Evolutionary conservation across 208 protist species (phyloP).

Genomic region (Crithidia thermophila): DNA sequence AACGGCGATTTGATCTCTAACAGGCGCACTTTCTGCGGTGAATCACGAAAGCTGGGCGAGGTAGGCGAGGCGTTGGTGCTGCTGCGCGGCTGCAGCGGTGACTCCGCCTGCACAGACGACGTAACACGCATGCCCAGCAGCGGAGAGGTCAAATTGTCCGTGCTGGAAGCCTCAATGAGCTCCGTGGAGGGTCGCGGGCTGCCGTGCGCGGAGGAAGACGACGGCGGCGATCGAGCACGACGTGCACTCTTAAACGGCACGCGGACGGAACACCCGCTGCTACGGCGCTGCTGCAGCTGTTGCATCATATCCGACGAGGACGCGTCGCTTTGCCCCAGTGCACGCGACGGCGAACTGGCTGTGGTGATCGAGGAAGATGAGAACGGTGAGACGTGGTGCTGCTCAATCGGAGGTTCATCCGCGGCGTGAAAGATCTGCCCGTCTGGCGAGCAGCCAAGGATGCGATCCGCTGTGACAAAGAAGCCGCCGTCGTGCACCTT

Average conservation of each 20-base stretch:
- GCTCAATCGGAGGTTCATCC: slow-evolving; percentile 5
- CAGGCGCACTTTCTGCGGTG: slow-evolving; percentile 35
- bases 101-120: not conserved
- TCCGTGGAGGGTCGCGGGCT: not conserved
- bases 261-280: slow-evolving; percentile 27
- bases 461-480: slow-evolving; percentile 54
- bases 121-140: not conserved
- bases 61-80: not conserved
- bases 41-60: too few species aligned
- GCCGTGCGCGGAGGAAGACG: too few species aligned
- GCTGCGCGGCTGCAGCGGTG: not conserved
- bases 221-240: slow-evolving; percentile 7
- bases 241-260: slow-evolving; percentile 53
- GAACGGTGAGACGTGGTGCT: not conserved
- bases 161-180: not conserved
- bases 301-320: not conserved
- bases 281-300: not conserved
- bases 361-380: not conserved
- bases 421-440: slow-evolving; percentile 58
- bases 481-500: slow-evolving; percentile 83
- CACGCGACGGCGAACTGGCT: not conserved
- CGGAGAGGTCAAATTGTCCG: not conserved
- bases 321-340: not conserved
- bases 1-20: slow-evolving; percentile 92
- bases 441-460: slow-evolving; percentile 88